Conservation (phyloP, 805 yeast species). For the Nadsonia fulvescens region DNA sequence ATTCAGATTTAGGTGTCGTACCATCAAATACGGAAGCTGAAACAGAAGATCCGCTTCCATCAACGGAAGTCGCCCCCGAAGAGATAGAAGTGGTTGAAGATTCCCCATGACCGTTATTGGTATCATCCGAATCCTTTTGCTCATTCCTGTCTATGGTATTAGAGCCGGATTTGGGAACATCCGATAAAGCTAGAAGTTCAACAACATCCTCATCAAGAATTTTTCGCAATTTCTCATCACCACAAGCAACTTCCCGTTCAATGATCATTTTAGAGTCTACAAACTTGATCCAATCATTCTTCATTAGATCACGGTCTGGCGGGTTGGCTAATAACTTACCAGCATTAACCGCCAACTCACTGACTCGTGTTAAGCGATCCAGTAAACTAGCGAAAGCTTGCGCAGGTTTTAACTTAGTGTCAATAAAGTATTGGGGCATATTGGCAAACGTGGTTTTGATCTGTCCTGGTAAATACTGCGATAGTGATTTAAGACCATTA, state of each 20-base stretch:
- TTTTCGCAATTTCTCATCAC: slow-evolving; percentile 10
- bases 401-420: slow-evolving; percentile 36
- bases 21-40: too few relatives aligned
- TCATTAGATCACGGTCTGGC: slow-evolving; percentile 31
- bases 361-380: slow-evolving; percentile 34
- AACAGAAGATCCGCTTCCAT: too few relatives aligned
- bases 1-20: slow-evolving; percentile 8
- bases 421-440: slow-evolving; percentile 32
- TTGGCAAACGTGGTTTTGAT: slow-evolving; percentile 11
- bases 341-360: slow-evolving; percentile 35
- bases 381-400: slow-evolving; percentile 34
- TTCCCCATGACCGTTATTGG: too few relatives aligned
- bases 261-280: slow-evolving; percentile 31
- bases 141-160: not conserved
- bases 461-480: slow-evolving; percentile 28
- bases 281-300: slow-evolving; percentile 34
- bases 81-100: too few relatives aligned
- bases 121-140: slow-evolving; percentile 1
- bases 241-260: slow-evolving; percentile 34
- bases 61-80: too few relatives aligned
- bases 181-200: slow-evolving; percentile 11
- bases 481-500: slow-evolving; percentile 34
- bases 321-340: slow-evolving; percentile 26
- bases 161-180: slow-evolving; percentile 3
- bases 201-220: slow-evolving; percentile 16